Evolutionary conservation across 306 rosid genomes (phyloP).

Genomic region (Herpetospermum pedunculosum): DNA sequence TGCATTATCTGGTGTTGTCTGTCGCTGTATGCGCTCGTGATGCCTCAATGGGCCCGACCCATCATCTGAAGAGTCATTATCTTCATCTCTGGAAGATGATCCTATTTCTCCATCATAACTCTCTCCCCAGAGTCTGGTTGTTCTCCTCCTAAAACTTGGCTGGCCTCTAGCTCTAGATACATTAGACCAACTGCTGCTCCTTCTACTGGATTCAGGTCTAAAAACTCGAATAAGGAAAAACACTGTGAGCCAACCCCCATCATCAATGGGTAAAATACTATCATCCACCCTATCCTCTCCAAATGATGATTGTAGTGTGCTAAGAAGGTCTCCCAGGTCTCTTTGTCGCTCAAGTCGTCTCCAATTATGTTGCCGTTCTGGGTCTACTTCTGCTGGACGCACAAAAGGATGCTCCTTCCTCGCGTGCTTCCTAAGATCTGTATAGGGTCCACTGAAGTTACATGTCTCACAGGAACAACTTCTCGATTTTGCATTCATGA

Average conservation of each 20-base stretch:
- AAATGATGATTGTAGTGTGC: slow-evolving; percentile 80
- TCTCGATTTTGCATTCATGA: slow-evolving; percentile 84
- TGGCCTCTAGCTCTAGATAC: slow-evolving; percentile 63
- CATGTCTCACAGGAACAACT: slow-evolving; percentile 89
- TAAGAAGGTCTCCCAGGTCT: slow-evolving; percentile 85
- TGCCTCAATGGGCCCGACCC: slow-evolving; percentile 59
- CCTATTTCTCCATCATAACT: slow-evolving; percentile 70
- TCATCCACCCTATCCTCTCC: slow-evolving; percentile 74
- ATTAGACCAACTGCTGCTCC: slow-evolving; percentile 60
- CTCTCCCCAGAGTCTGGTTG: slow-evolving; percentile 74
- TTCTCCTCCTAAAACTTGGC: slow-evolving; percentile 63
- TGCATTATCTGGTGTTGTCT: slow-evolving; percentile 52
- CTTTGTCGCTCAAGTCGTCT: slow-evolving; percentile 90
- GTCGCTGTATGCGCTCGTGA: slow-evolving; percentile 33
- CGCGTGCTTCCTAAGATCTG: slow-evolving; percentile 92
- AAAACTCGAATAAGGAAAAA: slow-evolving; percentile 65
- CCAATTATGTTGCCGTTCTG: slow-evolving; percentile 85
- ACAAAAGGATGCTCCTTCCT: slow-evolving; percentile 77
- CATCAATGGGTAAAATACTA: slow-evolving; percentile 51
- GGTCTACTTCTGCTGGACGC: slow-evolving; percentile 87
- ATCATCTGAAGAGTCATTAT: slow-evolving; percentile 72
- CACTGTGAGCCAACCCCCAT: slow-evolving; percentile 80
- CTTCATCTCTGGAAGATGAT: slow-evolving; percentile 62
- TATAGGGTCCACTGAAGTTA: slow-evolving; percentile 61
- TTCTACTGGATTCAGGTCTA: slow-evolving; percentile 45